Conservation (phyloP, 345 rosid species). For the Pseudoturritis turrita region DNA sequence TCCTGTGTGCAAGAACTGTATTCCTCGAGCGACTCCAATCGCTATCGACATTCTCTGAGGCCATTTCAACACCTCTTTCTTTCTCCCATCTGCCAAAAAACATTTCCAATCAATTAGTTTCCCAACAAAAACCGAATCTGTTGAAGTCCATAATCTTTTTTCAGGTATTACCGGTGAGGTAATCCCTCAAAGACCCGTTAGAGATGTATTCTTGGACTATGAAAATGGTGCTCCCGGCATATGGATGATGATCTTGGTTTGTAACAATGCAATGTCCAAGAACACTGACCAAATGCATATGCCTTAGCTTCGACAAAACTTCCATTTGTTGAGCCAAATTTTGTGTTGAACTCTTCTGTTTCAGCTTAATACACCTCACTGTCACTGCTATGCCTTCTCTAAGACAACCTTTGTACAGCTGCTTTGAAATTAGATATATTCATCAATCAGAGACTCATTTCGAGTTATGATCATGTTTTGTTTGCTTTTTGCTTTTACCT, state of each 20-base stretch:
- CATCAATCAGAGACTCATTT: not conserved
- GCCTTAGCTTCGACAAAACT: conserved; percentile 80
- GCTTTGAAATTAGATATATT: conserved; percentile 5
- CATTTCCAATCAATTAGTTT: not conserved
- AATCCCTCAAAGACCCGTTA: conserved; percentile 59
- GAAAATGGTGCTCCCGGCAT: conserved; percentile 47
- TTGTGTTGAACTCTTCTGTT: conserved; percentile 64
- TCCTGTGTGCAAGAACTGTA: conserved; percentile 90
- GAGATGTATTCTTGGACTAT: conserved; percentile 68
- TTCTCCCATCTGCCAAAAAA: conserved; percentile 61
- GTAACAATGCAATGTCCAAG: conserved; percentile 81
- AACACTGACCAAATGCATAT: conserved; percentile 73
- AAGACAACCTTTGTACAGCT: conserved; percentile 71
- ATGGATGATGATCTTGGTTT: conserved; percentile 69
- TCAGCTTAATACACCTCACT: conserved; percentile 65
- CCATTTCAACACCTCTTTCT: conserved; percentile 79
- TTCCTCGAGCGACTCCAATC: conserved; percentile 80
- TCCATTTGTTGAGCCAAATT: conserved; percentile 70
- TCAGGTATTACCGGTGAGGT: conserved; percentile 57
- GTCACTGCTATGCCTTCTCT: conserved; percentile 59
- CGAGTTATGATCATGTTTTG: not conserved
- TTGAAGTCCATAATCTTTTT: not conserved
- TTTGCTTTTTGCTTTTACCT: conserved; percentile 6
- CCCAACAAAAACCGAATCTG: not conserved
- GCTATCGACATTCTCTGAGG: conserved; percentile 83